These are phyloP conservation scores for Trypanosoma lewisi DNA, from an alignment of 208 protist genomes.

Conservation along the genomic window DNA sequence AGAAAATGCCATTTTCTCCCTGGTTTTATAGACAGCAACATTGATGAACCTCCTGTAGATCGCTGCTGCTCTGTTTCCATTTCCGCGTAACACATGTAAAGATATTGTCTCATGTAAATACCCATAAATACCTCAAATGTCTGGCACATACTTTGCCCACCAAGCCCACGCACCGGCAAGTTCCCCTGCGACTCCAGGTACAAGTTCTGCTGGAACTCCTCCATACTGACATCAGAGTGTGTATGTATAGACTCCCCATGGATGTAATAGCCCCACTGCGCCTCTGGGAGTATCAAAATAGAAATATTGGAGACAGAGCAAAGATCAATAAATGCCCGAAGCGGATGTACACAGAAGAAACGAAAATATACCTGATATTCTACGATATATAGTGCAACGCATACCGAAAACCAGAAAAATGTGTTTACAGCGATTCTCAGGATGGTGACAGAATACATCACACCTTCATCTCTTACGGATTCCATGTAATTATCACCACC, in stretches of 20 bases:
- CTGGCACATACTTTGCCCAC: slow-evolving; percentile 75
- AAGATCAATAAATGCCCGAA: slow-evolving; percentile 87
- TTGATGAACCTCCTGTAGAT: slow-evolving; percentile 31
- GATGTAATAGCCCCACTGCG: slow-evolving; percentile 88
- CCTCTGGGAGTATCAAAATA: slow-evolving; percentile 82
- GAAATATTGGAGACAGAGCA: slow-evolving; percentile 91
- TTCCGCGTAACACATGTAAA: slow-evolving; percentile 73
- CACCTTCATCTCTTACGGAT: slow-evolving; percentile 25
- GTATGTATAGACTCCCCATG: slow-evolving; percentile 89
- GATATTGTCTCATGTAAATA: slow-evolving; percentile 71
- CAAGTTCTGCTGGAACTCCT: slow-evolving; percentile 86
- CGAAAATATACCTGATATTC: slow-evolving; percentile 85
- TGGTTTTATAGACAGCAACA: slow-evolving; percentile 24
- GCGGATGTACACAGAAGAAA: slow-evolving; percentile 77
- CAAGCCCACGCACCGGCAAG: slow-evolving; percentile 76
- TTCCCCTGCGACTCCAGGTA: slow-evolving; percentile 77
- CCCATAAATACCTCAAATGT: slow-evolving; percentile 84
- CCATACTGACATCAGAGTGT: slow-evolving; percentile 85
- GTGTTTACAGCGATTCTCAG: slow-evolving; percentile 73
- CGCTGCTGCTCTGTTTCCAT: slow-evolving; percentile 50
- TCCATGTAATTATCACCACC: too few species aligned
- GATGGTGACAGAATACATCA: slow-evolving; percentile 33
- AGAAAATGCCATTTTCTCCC: slow-evolving; percentile 59
- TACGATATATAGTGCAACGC: slow-evolving; percentile 61
- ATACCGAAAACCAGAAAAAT: slow-evolving; percentile 74